These are phyloP conservation scores for Coemansia interrupta DNA, from an alignment of 192 early-diverging fungal species.

Conservation along the genomic window DNA sequence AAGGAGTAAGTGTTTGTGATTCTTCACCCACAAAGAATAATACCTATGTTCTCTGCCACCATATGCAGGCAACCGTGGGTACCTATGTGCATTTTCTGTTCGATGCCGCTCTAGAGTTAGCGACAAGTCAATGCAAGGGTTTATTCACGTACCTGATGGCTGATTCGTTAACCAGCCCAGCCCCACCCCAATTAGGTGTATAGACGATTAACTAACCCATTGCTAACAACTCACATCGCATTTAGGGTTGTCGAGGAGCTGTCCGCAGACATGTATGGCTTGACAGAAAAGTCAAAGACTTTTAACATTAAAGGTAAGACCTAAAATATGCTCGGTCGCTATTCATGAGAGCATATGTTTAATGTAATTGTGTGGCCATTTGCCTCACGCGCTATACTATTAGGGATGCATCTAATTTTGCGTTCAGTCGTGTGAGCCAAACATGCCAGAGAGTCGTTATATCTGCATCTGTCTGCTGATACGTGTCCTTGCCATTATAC, in stretches of 20 bases:
- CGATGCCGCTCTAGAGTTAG: no score
- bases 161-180: no score
- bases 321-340: background rate
- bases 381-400: background rate
- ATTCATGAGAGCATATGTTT: background rate
- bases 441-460: background rate
- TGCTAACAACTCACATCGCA: conserved; percentile 56
- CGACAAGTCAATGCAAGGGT: no score
- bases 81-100: no score
- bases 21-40: background rate
- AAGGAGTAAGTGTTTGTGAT: conserved; percentile 38
- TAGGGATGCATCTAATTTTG: no score
- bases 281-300: conserved; percentile 58
- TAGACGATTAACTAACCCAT: background rate
- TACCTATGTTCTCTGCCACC: background rate
- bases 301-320: conserved; percentile 36
- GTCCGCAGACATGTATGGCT: conserved; percentile 64
- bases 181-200: background rate
- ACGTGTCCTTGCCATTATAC: background rate
- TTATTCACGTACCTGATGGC: no score
- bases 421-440: no score
- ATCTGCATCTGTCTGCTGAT: background rate
- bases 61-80: no score
- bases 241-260: conserved; percentile 54
- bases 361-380: background rate